A percentile compares a stretch with the other conserved stretches of the same genome.
Conservation (phyloP, 805 yeast genomes). For the Brettanomyces sp. region DNA sequence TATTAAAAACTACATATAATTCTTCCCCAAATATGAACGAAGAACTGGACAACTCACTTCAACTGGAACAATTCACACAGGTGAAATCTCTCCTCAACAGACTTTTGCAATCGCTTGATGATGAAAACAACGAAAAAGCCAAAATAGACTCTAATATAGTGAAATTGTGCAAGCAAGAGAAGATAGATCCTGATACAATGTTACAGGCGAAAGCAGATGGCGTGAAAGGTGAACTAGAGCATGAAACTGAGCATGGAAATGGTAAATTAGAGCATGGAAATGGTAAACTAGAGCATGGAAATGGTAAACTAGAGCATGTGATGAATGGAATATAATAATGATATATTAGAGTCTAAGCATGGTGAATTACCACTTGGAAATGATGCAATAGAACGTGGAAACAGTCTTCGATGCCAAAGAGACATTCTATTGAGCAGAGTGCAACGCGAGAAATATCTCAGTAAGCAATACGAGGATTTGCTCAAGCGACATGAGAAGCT, state of each 20-base stretch:
- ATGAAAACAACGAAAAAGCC: conserved; percentile 18
- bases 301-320: no score
- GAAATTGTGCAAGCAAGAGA: no score
- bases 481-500: conserved; percentile 22
- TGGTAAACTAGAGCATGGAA: no score
- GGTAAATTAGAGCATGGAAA: no score
- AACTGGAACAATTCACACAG: conserved; percentile 23
- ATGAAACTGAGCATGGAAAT: no score
- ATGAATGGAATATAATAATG: no score
- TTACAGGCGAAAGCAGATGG: no score
- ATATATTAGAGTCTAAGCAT: no score
- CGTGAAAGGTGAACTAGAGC: no score
- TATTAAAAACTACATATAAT: no score
- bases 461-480: conserved; percentile 17
- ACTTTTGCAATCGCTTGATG: conserved; percentile 20
- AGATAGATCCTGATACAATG: no score
- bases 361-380: no score
- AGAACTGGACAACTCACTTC: conserved; percentile 24
- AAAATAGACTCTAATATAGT: not conserved
- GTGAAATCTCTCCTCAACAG: conserved; percentile 18
- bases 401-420: conserved; percentile 17
- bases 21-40: conserved; percentile 10
- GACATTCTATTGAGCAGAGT: conserved; percentile 19
- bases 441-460: conserved; percentile 25
- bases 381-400: not conserved